A percentile compares a stretch with the other conserved stretches of the same genome.
These are phyloP conservation scores for Ricinus communis DNA, from an alignment of 345 rosid genomes.

Conservation along the genomic window DNA sequence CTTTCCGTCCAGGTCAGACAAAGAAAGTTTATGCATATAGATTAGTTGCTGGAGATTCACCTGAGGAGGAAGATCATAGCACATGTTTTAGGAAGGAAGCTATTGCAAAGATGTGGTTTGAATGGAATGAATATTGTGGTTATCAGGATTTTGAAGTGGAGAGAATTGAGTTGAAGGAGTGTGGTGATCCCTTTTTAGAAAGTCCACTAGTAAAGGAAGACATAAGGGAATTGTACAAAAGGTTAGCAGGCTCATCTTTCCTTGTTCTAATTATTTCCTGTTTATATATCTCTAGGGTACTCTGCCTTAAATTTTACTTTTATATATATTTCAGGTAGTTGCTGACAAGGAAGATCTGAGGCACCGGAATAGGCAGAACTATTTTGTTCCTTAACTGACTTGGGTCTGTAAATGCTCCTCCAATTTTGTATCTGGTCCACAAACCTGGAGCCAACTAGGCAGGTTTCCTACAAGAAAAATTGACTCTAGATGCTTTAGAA, in stretches of 20 bases:
- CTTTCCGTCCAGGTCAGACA: slow-evolving; percentile 82
- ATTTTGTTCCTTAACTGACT: neutral
- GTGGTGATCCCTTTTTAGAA: slow-evolving; percentile 65
- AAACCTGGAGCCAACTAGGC: neutral
- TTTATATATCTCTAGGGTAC: neutral
- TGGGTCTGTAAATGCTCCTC: neutral
- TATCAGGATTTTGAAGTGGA: slow-evolving; percentile 50
- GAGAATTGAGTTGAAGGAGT: slow-evolving; percentile 47
- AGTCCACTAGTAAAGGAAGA: slow-evolving; percentile 58
- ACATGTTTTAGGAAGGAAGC: slow-evolving; percentile 73
- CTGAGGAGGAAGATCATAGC: slow-evolving; percentile 65
- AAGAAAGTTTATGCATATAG: slow-evolving; percentile 75
- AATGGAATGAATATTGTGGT: slow-evolving; percentile 73
- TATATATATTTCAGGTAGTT: slow-evolving; percentile 35
- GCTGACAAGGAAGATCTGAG: neutral
- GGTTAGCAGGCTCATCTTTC: slow-evolving; percentile 40
- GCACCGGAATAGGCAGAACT: neutral
- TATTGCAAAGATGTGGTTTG: slow-evolving; percentile 91
- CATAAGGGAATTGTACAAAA: slow-evolving; percentile 59
- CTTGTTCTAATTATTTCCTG: neutral
- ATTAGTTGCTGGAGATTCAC: slow-evolving; percentile 73
- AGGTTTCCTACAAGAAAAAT: neutral
- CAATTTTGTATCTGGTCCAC: neutral
- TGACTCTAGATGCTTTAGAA: neutral
- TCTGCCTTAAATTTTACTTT: neutral